phyloP scores from a whole-genome alignment of 306 rosid species.

The Bauhinia variegata region DNA sequence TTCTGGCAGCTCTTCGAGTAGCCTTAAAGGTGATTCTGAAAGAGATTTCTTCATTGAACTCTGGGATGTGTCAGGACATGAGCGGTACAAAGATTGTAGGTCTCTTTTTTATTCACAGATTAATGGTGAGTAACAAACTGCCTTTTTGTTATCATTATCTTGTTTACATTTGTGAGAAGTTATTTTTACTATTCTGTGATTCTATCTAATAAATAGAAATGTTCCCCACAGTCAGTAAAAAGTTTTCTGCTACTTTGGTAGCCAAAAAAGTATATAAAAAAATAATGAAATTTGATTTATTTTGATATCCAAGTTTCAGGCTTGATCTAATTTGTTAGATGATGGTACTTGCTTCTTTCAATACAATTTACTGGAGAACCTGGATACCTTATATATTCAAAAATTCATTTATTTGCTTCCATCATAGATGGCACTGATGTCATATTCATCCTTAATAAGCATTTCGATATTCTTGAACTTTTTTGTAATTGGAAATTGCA shows the following conservation, averaged over 20 bases:
- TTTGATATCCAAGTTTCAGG: neutral
- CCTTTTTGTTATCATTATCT: conserved; percentile 14
- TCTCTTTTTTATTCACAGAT: conserved; percentile 91
- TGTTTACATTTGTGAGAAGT: conserved; percentile 9
- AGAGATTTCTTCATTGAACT: conserved; percentile 94
- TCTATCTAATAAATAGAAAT: conserved; percentile 11
- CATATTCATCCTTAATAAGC: conserved; percentile 22
- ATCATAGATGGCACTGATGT: neutral
- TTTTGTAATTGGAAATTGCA: conserved; percentile 16
- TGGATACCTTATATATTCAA: neutral
- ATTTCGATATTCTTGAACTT: conserved; percentile 21
- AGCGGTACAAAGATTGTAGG: conserved; percentile 91
- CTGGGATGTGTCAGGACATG: conserved; percentile 99
- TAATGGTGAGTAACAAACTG: conserved; percentile 63
- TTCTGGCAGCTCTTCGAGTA: conserved; percentile 86
- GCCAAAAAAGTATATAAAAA: neutral
- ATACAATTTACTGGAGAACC: neutral
- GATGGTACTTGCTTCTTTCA: neutral
- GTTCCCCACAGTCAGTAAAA: neutral
- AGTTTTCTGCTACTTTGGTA: neutral
- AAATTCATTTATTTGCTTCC: conserved; percentile 19
- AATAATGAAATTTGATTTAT: neutral
- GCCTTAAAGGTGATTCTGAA: conserved; percentile 81
- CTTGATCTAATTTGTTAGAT: neutral
- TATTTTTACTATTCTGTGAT: conserved; percentile 5